These are phyloP conservation scores for Naganishia sp. DNA, from an alignment of 1,284 basidiomycete genomes.

Conservation along the genomic window DNA sequence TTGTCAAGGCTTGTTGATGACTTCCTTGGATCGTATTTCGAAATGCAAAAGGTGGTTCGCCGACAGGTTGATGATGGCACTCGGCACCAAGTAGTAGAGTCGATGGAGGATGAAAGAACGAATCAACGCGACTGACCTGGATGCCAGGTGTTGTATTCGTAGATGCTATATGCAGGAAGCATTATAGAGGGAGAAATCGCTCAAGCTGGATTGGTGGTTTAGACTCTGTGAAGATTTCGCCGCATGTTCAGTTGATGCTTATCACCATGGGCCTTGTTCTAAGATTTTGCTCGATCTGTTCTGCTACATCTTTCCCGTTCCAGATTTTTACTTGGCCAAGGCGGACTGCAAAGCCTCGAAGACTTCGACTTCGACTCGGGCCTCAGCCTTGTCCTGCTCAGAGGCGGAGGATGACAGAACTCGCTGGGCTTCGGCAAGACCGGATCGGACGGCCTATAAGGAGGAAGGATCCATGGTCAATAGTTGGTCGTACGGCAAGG, in stretches of 20 bases:
- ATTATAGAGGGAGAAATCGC: neutral
- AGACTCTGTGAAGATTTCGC: neutral
- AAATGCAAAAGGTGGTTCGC: constrained; percentile 12
- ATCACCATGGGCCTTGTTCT: constrained; percentile 13
- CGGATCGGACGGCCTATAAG: constrained; percentile 78
- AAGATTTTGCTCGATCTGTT: constrained; percentile 17
- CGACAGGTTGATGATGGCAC: neutral
- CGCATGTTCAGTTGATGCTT: neutral
- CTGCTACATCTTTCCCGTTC: constrained; percentile 22
- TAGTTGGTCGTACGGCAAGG: neutral
- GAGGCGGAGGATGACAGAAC: constrained; percentile 79
- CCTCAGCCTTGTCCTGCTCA: constrained; percentile 91
- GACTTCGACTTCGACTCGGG: constrained; percentile 91
- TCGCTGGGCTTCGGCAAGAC: constrained; percentile 85
- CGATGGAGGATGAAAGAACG: neutral
- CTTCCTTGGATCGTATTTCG: constrained; percentile 38
- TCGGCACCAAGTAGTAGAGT: neutral
- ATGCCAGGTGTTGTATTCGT: neutral
- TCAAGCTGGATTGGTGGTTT: neutral
- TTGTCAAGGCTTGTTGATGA: constrained; percentile 72
- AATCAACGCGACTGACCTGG: neutral
- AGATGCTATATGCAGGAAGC: neutral
- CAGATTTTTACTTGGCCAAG: constrained; percentile 47
- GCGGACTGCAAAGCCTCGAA: constrained; percentile 93
- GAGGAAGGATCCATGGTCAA: neutral